These are phyloP conservation scores for Ambrosia artemisiifolia DNA, from an alignment of 129 eudicot genomes.

Conservation along the genomic window DNA sequence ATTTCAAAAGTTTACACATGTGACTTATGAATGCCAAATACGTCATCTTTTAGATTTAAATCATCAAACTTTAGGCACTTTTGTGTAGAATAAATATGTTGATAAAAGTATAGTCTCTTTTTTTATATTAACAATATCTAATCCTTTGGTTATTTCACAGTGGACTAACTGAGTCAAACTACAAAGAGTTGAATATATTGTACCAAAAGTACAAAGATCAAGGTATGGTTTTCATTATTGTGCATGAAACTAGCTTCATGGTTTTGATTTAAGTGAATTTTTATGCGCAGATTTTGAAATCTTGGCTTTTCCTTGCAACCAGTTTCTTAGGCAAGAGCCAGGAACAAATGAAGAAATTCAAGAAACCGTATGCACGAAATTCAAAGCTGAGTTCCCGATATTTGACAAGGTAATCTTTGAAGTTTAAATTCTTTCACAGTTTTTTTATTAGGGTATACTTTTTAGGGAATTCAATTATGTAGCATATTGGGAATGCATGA, in stretches of 20 bases:
- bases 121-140: neutral
- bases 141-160: slow-evolving; percentile 32
- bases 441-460: neutral
- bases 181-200: slow-evolving; percentile 72
- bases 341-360: slow-evolving; percentile 87
- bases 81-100: neutral
- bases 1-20: neutral
- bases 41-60: neutral
- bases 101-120: neutral
- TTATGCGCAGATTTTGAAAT: slow-evolving; percentile 66
- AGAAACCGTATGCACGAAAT: slow-evolving; percentile 66
- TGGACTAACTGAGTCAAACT: slow-evolving; percentile 82
- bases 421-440: neutral
- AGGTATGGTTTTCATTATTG: slow-evolving; percentile 41
- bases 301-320: slow-evolving; percentile 91
- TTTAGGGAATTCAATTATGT: neutral
- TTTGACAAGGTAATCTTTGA: slow-evolving; percentile 68
- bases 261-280: neutral
- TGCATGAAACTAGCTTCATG: slow-evolving; percentile 11
- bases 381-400: slow-evolving; percentile 86
- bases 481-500: neutral
- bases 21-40: slow-evolving; percentile 1
- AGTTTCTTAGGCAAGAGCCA: slow-evolving; percentile 86
- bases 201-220: slow-evolving; percentile 74
- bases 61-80: neutral